Evolutionary conservation across 2,329 filamentous ascomycete species (phyloP), one percentile per base, ranked within the genome.

Genomic region (Cladosporium phlei): DNA sequence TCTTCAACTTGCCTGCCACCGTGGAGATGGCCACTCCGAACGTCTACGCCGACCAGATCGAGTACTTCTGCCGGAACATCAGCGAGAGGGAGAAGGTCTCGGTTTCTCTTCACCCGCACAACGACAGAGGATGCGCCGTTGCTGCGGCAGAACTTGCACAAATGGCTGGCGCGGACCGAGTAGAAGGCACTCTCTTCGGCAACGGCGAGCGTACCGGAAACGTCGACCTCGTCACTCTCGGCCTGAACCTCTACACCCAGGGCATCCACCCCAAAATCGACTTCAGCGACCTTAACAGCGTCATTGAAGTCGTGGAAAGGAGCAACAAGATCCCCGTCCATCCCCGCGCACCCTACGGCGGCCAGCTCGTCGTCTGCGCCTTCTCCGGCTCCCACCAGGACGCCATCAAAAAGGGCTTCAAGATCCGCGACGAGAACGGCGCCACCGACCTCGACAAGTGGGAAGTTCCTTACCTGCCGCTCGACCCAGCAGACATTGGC

Each of bases 191-290:
- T 54, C 75, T 96, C 29, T 94, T 96, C 63, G 89, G 90, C 43
- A 97, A 97, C 58, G 91, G 93, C 49, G 91, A 98, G 75, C 76
- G 93, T 54, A 97, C 91, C 0, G 93, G 91, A 53, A 97, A 97
- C 60, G 89, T 96, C 16, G 91, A 97, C 63, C 77, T 97, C 46
- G 89, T 97, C 39, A 97, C 90, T 25, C 76, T 97, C 47, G 93
- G 82, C 22, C 75, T 97, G 49, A 97, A 97, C 66, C 80, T 97
- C 14, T 97, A 97, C 69, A 96, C 90, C 0, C 91, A 97, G 67
- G 91, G 91, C 46, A 79, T 95, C 38, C 77, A 85, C 60, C 88
- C 88, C 12, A 78, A 85, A 8, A 80, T 97, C 56, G 90, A 97
- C 72, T 95, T 97, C 64, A 95, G 88, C 2, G 85, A 97, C 65